Percentiles rank a stretch among this genome's conserved stretches.
phyloP scores from a whole-genome alignment of 768 basidiomycete genomes.

The Russula abietina region DNA sequence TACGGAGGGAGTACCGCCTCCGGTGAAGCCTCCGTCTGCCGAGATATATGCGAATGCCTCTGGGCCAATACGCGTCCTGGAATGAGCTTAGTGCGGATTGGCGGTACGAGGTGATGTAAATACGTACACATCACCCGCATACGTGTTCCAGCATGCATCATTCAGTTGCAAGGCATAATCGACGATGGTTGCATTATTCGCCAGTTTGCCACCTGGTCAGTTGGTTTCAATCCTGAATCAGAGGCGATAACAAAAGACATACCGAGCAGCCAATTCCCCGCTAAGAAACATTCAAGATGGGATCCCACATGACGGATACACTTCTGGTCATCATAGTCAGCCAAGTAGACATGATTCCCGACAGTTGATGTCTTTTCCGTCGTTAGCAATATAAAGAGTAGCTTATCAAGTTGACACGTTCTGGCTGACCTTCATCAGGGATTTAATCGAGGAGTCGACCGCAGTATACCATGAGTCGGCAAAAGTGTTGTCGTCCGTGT shows the following conservation, averaged over 20 bases:
- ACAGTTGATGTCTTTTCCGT: slow-evolving; percentile 55
- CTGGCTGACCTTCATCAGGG: slow-evolving; percentile 44
- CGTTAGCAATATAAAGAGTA: background rate
- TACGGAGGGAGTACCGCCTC: slow-evolving; percentile 34
- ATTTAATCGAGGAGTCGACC: slow-evolving; percentile 63
- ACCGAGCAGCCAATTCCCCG: slow-evolving; percentile 74
- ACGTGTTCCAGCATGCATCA: slow-evolving; percentile 79
- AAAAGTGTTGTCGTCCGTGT: slow-evolving; percentile 57
- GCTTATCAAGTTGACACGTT: rapidly evolving
- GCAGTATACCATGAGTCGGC: slow-evolving; percentile 64
- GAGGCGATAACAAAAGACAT: slow-evolving; percentile 12
- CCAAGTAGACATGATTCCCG: slow-evolving; percentile 55
- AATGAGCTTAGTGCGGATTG: background rate
- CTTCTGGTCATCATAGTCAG: slow-evolving; percentile 49
- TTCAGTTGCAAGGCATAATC: slow-evolving; percentile 52
- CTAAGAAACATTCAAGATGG: slow-evolving; percentile 68
- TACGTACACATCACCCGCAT: slow-evolving; percentile 59
- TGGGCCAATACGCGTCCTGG: slow-evolving; percentile 71
- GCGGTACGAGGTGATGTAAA: background rate
- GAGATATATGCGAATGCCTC: slow-evolving; percentile 62
- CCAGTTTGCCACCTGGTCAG: slow-evolving; percentile 51
- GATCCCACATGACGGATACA: slow-evolving; percentile 52
- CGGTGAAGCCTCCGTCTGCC: slow-evolving; percentile 57
- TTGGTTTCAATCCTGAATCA: background rate
- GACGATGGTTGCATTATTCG: slow-evolving; percentile 68